A percentile compares a stretch with the other conserved stretches of the same genome.
Evolutionary conservation across 768 basidiomycete species (phyloP).

Genomic region (Tubosaeta brunneosetosa): DNA sequence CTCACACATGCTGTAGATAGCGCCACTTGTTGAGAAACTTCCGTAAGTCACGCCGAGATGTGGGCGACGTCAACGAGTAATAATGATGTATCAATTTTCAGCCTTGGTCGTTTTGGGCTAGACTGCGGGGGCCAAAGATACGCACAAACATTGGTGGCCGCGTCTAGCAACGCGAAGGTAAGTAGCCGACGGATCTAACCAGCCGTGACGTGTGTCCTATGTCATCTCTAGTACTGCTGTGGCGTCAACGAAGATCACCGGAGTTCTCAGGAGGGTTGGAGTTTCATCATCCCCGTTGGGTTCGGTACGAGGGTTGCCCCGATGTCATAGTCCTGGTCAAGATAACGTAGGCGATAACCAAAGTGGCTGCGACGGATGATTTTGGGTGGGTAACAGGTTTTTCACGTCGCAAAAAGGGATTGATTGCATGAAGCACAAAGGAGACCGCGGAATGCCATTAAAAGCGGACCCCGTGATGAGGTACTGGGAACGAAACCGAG

Average conservation of each 20-base stretch:
- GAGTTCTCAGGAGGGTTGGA: conserved; percentile 3
- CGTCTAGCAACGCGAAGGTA: neutral
- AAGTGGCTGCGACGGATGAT: neutral
- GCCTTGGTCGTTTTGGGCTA: too few species aligned
- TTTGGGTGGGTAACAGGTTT: neutral
- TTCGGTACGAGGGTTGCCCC: neutral
- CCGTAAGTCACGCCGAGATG: neutral
- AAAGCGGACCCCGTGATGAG: neutral
- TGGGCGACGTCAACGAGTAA: too few species aligned
- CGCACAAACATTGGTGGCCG: neutral
- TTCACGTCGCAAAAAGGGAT: neutral
- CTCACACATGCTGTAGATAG: too few species aligned
- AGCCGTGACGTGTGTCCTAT: neutral
- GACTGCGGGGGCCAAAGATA: neutral
- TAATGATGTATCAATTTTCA: too few species aligned
- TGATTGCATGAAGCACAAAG: neutral
- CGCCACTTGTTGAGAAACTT: too few species aligned
- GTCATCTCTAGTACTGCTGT: neutral
- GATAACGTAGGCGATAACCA: conserved; percentile 1
- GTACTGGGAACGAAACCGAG: neutral
- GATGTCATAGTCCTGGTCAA: neutral
- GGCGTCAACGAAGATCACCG: neutral
- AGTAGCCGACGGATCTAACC: neutral
- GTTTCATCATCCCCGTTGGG: conserved; percentile 6
- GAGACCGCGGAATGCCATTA: neutral